Base-by-base conservation (phyloP, 2,329 filamentous ascomycete species). In the Aspergillus sp. region DNA sequence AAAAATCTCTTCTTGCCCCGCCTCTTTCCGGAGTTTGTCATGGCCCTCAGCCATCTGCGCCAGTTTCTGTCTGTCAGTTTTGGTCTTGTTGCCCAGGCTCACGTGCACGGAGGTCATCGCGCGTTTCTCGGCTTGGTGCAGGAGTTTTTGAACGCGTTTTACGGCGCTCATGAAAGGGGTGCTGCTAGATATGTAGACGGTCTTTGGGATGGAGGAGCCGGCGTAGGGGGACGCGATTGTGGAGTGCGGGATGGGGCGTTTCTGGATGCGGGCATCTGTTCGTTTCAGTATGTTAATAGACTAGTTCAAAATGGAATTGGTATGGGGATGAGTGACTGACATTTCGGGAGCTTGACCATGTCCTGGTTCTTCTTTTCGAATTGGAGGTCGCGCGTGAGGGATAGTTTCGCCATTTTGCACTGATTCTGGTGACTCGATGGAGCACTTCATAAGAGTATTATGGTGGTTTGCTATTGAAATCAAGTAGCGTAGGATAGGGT, bases 231-330 rank as follows among this genome's bases (percentile, higher is more conserved):
- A 76, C 3, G 78, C 68, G 25, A 80, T 65, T 2, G 79, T 65
- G 3, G 80, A 69, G 61, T 75, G 80, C n/a, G 76, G 73, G 54
- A 84, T 75, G 0, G 81, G 80, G 0, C 81, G 76, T 61, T 80
- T 81, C 53, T 71, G 60, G 44, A 82, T 64, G 49, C 65, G 70
- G 12, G 73, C 70, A 53, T 76, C 75, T 37, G 13, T 43, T 59
- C 23, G 43, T 47, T 6, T 35, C 38, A 52, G 45, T 32, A 23
- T 44, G 27, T 49, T 12, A 30, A 30, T 10, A 7, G 23, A n/a
- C 46, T 37, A 19, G 3, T 23, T 10, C 41, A 41, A 41, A 20
- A 22, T 20, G 17, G n/a, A 15, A 22, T 7, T 23, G 17, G 38
- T 25, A 37, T 19, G 13, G 43, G 12, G 20, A 13, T 7, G 27